Conservation (phyloP, 2,329 filamentous ascomycete species). For the Lachnellula hyalina region DNA sequence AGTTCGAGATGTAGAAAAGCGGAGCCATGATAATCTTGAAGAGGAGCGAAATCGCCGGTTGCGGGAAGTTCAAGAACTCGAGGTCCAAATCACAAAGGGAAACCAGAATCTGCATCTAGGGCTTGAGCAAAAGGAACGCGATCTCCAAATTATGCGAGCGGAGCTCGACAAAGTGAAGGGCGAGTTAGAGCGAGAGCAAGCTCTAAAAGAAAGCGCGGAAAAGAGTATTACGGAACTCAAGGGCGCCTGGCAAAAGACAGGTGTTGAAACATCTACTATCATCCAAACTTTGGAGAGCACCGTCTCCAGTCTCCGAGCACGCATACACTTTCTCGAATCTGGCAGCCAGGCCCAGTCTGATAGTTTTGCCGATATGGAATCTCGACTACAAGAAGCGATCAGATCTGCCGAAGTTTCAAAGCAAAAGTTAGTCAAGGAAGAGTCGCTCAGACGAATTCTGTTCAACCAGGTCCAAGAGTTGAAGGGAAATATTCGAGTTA, state of each 20-base stretch:
- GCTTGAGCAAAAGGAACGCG: slow-evolving; percentile 43
- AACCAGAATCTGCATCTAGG: slow-evolving; percentile 31
- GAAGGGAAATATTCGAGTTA: slow-evolving; percentile 97
- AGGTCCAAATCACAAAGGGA: slow-evolving; percentile 45
- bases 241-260: slow-evolving; percentile 36
- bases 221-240: slow-evolving; percentile 45
- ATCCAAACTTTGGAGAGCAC: slow-evolving; percentile 67
- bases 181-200: slow-evolving; percentile 59
- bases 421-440: slow-evolving; percentile 83
- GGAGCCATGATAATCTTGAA: slow-evolving; percentile 49
- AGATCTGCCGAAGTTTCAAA: slow-evolving; percentile 63
- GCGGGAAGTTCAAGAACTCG: slow-evolving; percentile 62
- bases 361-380: slow-evolving; percentile 76
- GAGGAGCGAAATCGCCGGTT: slow-evolving; percentile 54
- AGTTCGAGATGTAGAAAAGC: slow-evolving; percentile 29
- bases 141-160: slow-evolving; percentile 45
- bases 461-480: slow-evolving; percentile 98
- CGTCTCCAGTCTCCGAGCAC: slow-evolving; percentile 69
- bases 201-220: slow-evolving; percentile 31
- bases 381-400: slow-evolving; percentile 72
- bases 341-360: slow-evolving; percentile 85
- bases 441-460: slow-evolving; percentile 81
- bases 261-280: slow-evolving; percentile 55
- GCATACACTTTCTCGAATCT: slow-evolving; percentile 85
- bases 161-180: slow-evolving; percentile 42